A percentile compares a stretch with the other conserved stretches of the same genome.
phyloP scores from a whole-genome alignment of 2,329 filamentous ascomycete genomes.

The Ceratocystis alfenasii region DNA sequence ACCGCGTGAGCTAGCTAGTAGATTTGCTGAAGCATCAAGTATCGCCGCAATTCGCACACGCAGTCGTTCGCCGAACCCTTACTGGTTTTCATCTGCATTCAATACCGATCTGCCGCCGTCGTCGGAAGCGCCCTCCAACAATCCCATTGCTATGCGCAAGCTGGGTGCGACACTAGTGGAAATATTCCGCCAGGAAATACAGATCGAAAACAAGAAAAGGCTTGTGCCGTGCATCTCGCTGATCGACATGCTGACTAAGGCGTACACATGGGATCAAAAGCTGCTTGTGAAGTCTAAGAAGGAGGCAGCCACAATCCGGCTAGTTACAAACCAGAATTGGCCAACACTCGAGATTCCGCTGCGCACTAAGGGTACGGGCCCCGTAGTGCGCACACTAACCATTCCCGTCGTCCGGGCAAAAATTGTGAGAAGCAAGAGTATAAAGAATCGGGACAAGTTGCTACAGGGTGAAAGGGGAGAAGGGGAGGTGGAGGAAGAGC shows the following conservation, averaged over 20 bases:
- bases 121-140: background rate
- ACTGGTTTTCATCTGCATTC: background rate
- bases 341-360: constrained; percentile 8
- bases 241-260: constrained; percentile 9
- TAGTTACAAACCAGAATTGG: background rate
- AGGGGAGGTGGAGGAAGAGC: too few species aligned
- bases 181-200: constrained; percentile 4
- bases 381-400: background rate
- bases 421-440: background rate
- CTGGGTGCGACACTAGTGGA: constrained; percentile 15
- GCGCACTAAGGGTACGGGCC: background rate
- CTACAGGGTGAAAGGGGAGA: background rate
- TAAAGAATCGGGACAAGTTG: background rate
- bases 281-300: background rate
- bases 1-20: constrained; percentile 12
- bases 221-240: constrained; percentile 14
- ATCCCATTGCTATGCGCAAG: constrained; percentile 1
- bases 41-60: background rate
- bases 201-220: background rate
- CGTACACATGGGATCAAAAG: constrained; percentile 11
- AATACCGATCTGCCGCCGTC: background rate
- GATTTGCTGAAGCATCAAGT: constrained; percentile 2
- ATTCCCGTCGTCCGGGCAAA: constrained; percentile 14
- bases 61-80: background rate
- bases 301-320: background rate